A percentile compares a stretch with the other conserved stretches of the same genome.
phyloP scores from a whole-genome alignment of 345 rosid species.

The Bretschneidera sinensis region DNA sequence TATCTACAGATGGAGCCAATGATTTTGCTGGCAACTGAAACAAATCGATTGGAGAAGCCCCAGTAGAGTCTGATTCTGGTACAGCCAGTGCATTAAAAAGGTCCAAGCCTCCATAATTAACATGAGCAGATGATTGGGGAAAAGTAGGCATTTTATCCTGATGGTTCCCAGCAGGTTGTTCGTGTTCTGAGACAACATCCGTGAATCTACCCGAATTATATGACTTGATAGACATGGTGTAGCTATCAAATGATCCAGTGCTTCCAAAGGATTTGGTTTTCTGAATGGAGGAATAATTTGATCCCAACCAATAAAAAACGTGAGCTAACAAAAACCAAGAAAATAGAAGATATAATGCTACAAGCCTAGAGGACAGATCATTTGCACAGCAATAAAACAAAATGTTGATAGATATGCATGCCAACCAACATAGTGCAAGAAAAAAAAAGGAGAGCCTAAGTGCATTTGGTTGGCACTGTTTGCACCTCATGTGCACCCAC shows the following conservation, averaged over 20 bases:
- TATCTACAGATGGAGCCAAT: conserved; percentile 34
- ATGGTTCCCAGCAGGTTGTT: conserved; percentile 30
- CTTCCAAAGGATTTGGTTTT: conserved; percentile 75
- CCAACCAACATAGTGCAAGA: neutral
- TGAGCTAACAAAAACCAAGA: neutral
- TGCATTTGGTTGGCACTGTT: too few relatives aligned
- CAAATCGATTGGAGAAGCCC: conserved; percentile 53
- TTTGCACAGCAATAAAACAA: neutral
- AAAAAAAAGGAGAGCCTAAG: neutral
- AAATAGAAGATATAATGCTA: conserved; percentile 2
- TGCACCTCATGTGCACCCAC: neutral
- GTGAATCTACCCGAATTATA: conserved; percentile 42
- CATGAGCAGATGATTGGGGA: conserved; percentile 29
- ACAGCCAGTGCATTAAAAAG: conserved; percentile 29
- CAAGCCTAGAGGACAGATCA: neutral
- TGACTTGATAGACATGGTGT: conserved; percentile 56
- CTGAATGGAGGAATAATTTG: conserved; percentile 37
- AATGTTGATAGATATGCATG: conserved; percentile 8
- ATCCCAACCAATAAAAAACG: conserved; percentile 18
- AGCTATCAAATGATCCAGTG: conserved; percentile 59
- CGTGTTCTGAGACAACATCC: conserved; percentile 47
- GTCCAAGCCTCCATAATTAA: conserved; percentile 38
- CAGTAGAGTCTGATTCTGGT: conserved; percentile 35
- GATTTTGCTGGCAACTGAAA: conserved; percentile 52
- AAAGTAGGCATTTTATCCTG: conserved; percentile 32